A percentile compares a stretch with the other conserved stretches of the same genome.
These are phyloP conservation scores for Myochromella boudieri DNA, from an alignment of 768 basidiomycete species.

Conservation along the genomic window DNA sequence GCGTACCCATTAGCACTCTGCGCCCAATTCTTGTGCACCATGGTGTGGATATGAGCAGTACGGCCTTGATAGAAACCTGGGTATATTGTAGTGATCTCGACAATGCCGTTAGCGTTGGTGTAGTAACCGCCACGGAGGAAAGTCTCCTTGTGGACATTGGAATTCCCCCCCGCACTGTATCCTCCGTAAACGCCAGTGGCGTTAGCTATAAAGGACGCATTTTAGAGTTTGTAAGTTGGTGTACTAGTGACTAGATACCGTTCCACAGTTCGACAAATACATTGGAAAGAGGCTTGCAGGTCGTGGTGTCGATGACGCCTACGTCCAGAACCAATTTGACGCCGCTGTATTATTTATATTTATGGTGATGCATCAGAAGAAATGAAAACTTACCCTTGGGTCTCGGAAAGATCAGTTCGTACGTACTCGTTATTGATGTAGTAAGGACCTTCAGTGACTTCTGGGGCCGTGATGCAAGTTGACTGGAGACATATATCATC, in stretches of 20 bases:
- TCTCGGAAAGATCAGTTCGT: constrained; percentile 24
- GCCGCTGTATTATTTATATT: no score
- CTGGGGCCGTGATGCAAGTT: constrained; percentile 8
- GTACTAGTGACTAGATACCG: constrained; percentile 15
- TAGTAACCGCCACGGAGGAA: constrained; percentile 33
- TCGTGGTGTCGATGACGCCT: constrained; percentile 34
- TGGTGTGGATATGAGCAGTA: constrained; percentile 32
- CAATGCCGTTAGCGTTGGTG: constrained; percentile 28
- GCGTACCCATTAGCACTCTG: constrained; percentile 18
- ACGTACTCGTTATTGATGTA: constrained; percentile 28
- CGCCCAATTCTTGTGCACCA: constrained; percentile 26
- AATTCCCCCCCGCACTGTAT: constrained; percentile 14
- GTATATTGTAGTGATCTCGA: constrained; percentile 29
- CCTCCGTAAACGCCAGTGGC: constrained; percentile 27
- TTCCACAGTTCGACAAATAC: constrained; percentile 38
- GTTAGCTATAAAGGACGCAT: constrained; percentile 17
- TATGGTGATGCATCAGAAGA: not conserved
- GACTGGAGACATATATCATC: no score
- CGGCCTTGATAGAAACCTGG: constrained; percentile 32
- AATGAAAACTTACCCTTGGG: constrained; percentile 16
- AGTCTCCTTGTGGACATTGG: constrained; percentile 22
- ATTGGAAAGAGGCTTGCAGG: constrained; percentile 33
- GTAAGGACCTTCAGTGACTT: constrained; percentile 18
- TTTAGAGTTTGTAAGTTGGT: not conserved
- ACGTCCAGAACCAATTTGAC: constrained; percentile 34